Percentiles rank a stretch among this genome's conserved stretches.
Evolutionary conservation across 305 asterid genomes (phyloP).

Genomic region (Solanum hybrid): DNA sequence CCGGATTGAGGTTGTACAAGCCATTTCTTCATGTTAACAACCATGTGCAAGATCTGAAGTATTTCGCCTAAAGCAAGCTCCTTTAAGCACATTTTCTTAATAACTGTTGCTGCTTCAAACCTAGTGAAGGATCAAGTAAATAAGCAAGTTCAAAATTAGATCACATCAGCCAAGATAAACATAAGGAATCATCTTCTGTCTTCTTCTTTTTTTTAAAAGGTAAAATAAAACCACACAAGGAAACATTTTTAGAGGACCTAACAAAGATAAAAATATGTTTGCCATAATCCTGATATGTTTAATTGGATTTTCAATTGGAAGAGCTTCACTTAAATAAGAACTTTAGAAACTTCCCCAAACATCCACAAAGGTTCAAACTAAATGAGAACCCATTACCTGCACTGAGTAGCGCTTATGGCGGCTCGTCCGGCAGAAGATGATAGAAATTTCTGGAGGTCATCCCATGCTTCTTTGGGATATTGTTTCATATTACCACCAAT

Average conservation of each 20-base stretch:
- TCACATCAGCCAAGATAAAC: neutral
- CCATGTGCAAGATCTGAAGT: constrained; percentile 81
- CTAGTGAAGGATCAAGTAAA: constrained; percentile 30
- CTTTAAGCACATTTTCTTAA: constrained; percentile 61
- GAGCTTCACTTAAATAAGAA: neutral
- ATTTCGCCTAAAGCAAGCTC: constrained; percentile 65
- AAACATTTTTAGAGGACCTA: neutral
- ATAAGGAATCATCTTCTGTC: neutral
- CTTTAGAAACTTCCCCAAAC: neutral
- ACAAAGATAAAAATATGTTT: neutral
- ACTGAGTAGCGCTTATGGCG: constrained; percentile 51
- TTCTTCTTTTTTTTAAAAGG: neutral
- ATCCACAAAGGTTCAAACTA: neutral
- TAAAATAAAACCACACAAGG: neutral
- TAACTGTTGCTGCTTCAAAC: constrained; percentile 86
- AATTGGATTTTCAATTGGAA: neutral
- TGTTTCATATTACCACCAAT: constrained; percentile 41
- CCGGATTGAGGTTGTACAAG: constrained; percentile 63
- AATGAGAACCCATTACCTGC: constrained; percentile 45
- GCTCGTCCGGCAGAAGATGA: constrained; percentile 66
- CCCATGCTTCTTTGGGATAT: constrained; percentile 60
- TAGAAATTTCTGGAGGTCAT: constrained; percentile 60
- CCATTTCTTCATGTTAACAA: constrained; percentile 70
- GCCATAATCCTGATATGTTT: neutral
- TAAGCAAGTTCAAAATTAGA: constrained; percentile 3